A percentile compares a stretch with the other conserved stretches of the same genome.
Conservation (phyloP, 164 flowering plant species). For the Piper betle region DNA sequence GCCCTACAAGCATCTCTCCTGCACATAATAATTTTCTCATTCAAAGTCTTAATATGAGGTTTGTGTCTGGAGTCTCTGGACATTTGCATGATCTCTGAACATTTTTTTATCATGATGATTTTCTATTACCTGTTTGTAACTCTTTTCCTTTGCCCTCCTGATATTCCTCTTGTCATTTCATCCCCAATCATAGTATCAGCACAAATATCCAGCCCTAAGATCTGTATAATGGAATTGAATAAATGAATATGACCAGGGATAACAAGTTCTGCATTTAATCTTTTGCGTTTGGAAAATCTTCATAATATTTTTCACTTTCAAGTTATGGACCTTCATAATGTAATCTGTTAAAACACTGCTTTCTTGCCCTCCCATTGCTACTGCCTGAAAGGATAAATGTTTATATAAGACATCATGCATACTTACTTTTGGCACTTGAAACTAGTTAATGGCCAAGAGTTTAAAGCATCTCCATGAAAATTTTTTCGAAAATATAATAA, state of each 20-base stretch:
- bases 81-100: too few species aligned
- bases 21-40: not conserved
- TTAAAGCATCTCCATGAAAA: too few species aligned
- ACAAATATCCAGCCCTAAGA: slow-evolving; percentile 33
- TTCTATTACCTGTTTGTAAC: slow-evolving; percentile 22
- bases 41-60: not conserved
- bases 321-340: slow-evolving; percentile 36
- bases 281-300: not conserved
- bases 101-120: not conserved
- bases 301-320: not conserved
- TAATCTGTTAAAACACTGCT: slow-evolving; percentile 61
- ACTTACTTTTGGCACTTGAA: too few species aligned
- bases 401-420: not conserved
- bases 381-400: slow-evolving; percentile 25
- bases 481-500: too few species aligned
- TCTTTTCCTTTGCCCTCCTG: slow-evolving; percentile 38
- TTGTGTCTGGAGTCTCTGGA: too few species aligned
- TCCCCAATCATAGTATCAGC: slow-evolving; percentile 33
- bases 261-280: too few species aligned
- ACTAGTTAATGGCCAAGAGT: too few species aligned
- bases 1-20: slow-evolving; percentile 19
- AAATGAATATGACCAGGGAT: not conserved
- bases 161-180: slow-evolving; percentile 32
- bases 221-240: slow-evolving; percentile 8
- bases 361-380: slow-evolving; percentile 53